Conservation (phyloP, 768 basidiomycete species). For the Calocybe gangraenosa region DNA sequence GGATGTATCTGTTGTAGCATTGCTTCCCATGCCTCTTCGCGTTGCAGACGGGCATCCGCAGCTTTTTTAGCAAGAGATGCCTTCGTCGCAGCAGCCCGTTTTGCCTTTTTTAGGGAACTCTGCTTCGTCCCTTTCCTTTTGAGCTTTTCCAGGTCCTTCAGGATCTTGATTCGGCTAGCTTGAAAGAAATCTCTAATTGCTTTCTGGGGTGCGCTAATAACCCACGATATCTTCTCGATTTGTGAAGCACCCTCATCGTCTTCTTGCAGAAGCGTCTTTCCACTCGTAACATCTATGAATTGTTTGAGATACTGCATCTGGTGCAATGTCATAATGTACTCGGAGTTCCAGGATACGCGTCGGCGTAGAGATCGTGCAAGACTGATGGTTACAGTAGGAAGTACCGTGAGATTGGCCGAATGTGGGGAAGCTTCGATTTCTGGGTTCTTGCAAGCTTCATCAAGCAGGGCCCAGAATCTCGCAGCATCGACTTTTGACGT, state of each 20-base stretch:
- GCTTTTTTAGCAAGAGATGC: conserved; percentile 59
- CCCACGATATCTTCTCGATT: conserved; percentile 45
- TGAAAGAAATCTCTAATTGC: conserved; percentile 43
- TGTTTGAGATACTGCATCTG: conserved; percentile 63
- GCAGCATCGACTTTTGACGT: conserved; percentile 32
- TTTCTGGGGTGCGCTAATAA: conserved; percentile 52
- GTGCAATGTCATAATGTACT: conserved; percentile 62
- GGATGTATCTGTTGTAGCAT: conserved; percentile 56
- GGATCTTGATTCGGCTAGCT: conserved; percentile 32
- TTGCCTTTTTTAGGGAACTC: conserved; percentile 27
- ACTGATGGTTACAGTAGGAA: conserved; percentile 21
- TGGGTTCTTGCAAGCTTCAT: conserved; percentile 39
- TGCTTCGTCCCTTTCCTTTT: conserved; percentile 26
- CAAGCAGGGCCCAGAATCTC: conserved; percentile 56
- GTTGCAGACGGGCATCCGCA: conserved; percentile 51
- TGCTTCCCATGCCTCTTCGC: conserved; percentile 63
- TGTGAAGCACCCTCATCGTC: conserved; percentile 33
- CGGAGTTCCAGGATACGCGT: conserved; percentile 51
- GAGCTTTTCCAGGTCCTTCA: conserved; percentile 40
- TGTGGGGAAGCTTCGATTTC: conserved; percentile 19
- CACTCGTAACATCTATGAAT: conserved; percentile 38
- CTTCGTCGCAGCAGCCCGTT: conserved; percentile 41
- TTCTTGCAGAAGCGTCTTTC: conserved; percentile 45
- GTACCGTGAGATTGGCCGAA: conserved; percentile 18
- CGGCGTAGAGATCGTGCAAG: conserved; percentile 55